Base-by-base conservation (phyloP, 2,329 filamentous ascomycete genomes). In the Neodidymelliopsis sp. region DNA sequence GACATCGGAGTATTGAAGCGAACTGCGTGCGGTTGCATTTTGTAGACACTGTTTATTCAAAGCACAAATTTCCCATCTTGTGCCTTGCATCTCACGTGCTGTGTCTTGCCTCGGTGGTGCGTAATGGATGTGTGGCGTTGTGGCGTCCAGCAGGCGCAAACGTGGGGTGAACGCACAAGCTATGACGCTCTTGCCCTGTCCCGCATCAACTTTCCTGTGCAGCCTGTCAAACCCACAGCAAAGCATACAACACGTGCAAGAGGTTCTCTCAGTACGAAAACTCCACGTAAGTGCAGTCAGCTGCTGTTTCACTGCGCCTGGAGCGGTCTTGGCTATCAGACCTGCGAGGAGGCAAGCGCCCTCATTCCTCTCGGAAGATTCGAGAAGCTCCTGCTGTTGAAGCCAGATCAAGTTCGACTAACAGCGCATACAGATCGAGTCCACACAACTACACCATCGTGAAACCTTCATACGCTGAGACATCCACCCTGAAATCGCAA, bases 181-280 rank as follows among this genome's bases (percentile, higher is more conserved):
- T 36, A 51, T 51, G 48, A 51, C 48, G 48, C 48, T 11, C 34
- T 18, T 16, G 34, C 13, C 20, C 13, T 24, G 41, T 43, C 48
- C 48, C 47, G 29, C 46, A 45, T 23, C 41, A 46, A 51, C 48
- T 51, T 51, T 51, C 20, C 24, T 24, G 19, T 20, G 45, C 38
- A 24, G 13, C 7, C 11, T 8, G 10, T 27, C 4, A 9, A 20
- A 10, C 23, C 7, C 25, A 41, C 36, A 33, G 41, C 36, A 49
- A 24, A 28, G 11, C 48, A 35, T 29, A 15, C 11, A 40, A 29
- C 18, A 20, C n/a, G 12, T 10, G 12, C 10, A 13, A 12, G n/a
- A 4, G 11, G 7, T 10, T 27, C n/a, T n/a, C n/a, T n/a, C n/a
- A n/a, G n/a, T n/a, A n/a, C n/a, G n/a, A n/a, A n/a, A n/a, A n/a